These are phyloP conservation scores for Aspergillus indologenus DNA, from an alignment of 495 filamentous ascomycete species.

Conservation along the genomic window DNA sequence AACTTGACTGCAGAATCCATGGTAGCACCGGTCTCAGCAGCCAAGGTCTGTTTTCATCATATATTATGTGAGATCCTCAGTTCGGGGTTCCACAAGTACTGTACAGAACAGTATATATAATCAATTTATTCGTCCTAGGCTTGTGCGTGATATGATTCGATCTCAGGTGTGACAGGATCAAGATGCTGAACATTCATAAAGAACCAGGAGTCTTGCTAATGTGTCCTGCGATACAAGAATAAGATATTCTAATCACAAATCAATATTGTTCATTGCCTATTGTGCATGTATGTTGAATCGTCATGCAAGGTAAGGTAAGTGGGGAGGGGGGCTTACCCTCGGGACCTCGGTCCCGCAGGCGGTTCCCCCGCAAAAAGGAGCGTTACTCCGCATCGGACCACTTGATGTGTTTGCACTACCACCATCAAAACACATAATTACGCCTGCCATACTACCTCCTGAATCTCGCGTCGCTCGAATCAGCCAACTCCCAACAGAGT, in stretches of 20 bases:
- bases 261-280: background rate
- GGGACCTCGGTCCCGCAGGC: slow-evolving; percentile 26
- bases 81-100: too few relatives aligned
- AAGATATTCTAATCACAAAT: background rate
- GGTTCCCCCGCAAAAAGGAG: slow-evolving; percentile 21
- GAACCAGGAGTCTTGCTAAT: too few relatives aligned
- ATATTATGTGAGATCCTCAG: too few relatives aligned
- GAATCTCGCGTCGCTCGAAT: background rate
- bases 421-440: background rate
- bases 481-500: too few relatives aligned
- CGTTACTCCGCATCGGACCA: slow-evolving; percentile 13
- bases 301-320: background rate
- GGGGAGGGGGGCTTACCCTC: slow-evolving; percentile 17
- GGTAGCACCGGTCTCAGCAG: background rate
- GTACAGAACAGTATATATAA: too few relatives aligned
- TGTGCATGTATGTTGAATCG: background rate
- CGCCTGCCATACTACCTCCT: background rate
- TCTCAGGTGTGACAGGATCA: background rate
- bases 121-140: background rate
- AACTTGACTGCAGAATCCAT: background rate
- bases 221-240: too few relatives aligned
- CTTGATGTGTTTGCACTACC: background rate
- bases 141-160: background rate
- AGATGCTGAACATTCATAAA: background rate
- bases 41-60: too few relatives aligned